phyloP scores from a whole-genome alignment of 1,139 yeast genomes.

The Lizanozyma gosingica region DNA sequence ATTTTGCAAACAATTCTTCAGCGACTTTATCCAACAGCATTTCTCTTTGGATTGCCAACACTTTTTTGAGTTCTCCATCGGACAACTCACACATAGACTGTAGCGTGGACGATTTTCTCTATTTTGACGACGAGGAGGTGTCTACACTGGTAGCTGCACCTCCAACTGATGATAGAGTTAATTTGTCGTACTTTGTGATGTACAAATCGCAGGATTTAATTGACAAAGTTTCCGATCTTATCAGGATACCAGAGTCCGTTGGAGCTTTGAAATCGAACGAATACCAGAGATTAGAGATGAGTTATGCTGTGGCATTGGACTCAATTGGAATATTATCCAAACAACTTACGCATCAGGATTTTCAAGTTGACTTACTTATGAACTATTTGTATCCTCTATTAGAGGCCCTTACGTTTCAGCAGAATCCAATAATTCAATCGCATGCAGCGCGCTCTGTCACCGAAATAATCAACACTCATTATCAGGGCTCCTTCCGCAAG shows the following conservation, averaged over 20 bases:
- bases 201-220: slow-evolving; percentile 20
- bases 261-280: neutral
- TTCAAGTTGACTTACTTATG: slow-evolving; percentile 22
- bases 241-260: slow-evolving; percentile 5
- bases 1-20: slow-evolving; percentile 2
- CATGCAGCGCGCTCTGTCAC: slow-evolving; percentile 15
- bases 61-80: slow-evolving; percentile 6
- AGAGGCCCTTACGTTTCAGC: slow-evolving; percentile 25
- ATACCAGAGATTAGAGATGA: slow-evolving; percentile 11
- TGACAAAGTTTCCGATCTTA: slow-evolving; percentile 9
- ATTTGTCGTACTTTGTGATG: slow-evolving; percentile 16
- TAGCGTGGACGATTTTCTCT: slow-evolving; percentile 16
- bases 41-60: slow-evolving; percentile 25
- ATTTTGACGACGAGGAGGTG: slow-evolving; percentile 10
- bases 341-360: slow-evolving; percentile 17
- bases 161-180: slow-evolving; percentile 7
- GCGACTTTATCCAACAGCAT: slow-evolving; percentile 9
- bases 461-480: slow-evolving; percentile 11
- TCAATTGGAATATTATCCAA: slow-evolving; percentile 21
- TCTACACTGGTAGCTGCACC: neutral
- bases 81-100: neutral
- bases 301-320: slow-evolving; percentile 24
- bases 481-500: slow-evolving; percentile 44
- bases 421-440: slow-evolving; percentile 20
- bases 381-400: slow-evolving; percentile 25